These are phyloP conservation scores for Forsythia viridissima DNA, from an alignment of 257 asterid genomes.

Conservation along the genomic window DNA sequence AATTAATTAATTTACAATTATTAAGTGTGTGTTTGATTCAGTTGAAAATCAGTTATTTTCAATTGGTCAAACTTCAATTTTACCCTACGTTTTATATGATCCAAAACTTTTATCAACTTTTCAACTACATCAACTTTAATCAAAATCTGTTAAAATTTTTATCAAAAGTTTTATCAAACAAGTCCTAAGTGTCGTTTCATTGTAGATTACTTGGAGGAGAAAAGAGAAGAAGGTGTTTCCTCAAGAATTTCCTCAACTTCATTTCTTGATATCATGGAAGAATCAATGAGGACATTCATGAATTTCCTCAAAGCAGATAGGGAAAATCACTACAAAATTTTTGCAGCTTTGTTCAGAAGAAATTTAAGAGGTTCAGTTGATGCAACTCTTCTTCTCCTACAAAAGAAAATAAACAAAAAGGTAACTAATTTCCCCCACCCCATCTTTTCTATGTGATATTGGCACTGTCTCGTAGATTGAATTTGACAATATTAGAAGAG, in stretches of 20 bases:
- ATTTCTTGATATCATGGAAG: slow-evolving; percentile 71
- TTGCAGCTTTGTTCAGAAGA: slow-evolving; percentile 62
- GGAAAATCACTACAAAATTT: slow-evolving; percentile 54
- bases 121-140: too few species aligned
- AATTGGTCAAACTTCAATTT: too few species aligned
- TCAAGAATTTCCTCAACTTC: slow-evolving; percentile 81
- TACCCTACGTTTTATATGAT: too few species aligned
- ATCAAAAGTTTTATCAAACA: too few species aligned
- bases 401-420: slow-evolving; percentile 75
- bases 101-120: too few species aligned
- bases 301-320: slow-evolving; percentile 78
- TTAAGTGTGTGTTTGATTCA: too few species aligned
- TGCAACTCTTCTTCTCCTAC: slow-evolving; percentile 59
- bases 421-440: slow-evolving; percentile 23
- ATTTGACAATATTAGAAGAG: background rate
- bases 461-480: background rate
- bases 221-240: slow-evolving; percentile 43
- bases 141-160: too few species aligned
- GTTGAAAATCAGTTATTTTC: too few species aligned
- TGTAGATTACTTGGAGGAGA: slow-evolving; percentile 57
- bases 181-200: background rate
- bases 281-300: slow-evolving; percentile 81
- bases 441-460: background rate
- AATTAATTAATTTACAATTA: background rate
- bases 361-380: slow-evolving; percentile 57